phyloP scores from a whole-genome alignment of 2,329 filamentous ascomycete species.

The Venturia pyrina region DNA sequence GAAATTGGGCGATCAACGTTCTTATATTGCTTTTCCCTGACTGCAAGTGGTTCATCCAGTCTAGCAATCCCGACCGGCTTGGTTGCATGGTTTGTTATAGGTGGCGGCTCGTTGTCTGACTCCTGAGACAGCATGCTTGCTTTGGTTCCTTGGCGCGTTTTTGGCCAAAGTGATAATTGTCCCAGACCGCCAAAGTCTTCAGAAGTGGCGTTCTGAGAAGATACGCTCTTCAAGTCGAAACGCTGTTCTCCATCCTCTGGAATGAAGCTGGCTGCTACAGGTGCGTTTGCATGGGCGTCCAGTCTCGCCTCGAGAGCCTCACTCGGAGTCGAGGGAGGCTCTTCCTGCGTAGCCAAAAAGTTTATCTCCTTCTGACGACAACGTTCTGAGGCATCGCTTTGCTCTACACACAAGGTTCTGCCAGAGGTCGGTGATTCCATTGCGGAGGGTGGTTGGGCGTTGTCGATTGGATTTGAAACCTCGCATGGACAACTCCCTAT shows the following conservation, averaged over 20 bases:
- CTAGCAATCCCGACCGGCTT: neutral
- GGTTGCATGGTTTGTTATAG: neutral
- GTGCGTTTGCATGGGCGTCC: neutral
- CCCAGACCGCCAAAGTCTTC: too few relatives aligned
- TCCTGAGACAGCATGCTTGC: neutral
- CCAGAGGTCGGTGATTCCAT: slow-evolving; percentile 94
- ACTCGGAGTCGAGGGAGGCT: slow-evolving; percentile 49
- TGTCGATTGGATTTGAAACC: slow-evolving; percentile 41
- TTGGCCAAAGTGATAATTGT: too few relatives aligned
- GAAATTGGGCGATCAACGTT: too few relatives aligned
- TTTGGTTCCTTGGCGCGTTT: too few relatives aligned
- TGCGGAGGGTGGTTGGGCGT: slow-evolving; percentile 69
- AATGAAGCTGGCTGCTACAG: neutral
- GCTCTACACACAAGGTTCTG: slow-evolving; percentile 88
- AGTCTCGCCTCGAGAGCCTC: neutral
- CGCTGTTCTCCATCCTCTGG: neutral
- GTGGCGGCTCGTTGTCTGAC: neutral
- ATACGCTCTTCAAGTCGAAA: neutral
- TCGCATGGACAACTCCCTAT: slow-evolving; percentile 53
- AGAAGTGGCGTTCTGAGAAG: neutral
- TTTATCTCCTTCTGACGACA: slow-evolving; percentile 98
- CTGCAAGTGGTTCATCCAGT: too few relatives aligned
- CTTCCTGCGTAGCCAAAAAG: slow-evolving; percentile 89
- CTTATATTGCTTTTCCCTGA: too few relatives aligned
- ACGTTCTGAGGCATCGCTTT: slow-evolving; percentile 93